phyloP scores from a whole-genome alignment of 164 flowering plant genomes.

The Tetrastigma voinierianum region DNA sequence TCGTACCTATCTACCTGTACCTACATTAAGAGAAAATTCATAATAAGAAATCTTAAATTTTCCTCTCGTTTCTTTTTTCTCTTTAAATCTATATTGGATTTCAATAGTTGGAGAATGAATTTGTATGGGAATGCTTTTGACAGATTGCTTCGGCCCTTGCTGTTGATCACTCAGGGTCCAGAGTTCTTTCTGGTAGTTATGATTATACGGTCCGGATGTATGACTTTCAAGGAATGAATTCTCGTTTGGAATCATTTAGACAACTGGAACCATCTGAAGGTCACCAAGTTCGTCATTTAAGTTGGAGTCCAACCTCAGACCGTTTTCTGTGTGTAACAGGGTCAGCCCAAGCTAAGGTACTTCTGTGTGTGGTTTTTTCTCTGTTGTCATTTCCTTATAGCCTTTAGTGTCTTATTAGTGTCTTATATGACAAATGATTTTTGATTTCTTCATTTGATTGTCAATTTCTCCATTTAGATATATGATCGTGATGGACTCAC shows the following conservation, averaged over 20 bases:
- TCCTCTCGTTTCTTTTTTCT: too few species aligned
- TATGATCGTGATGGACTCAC: slow-evolving; percentile 97
- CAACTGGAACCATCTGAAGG: slow-evolving; percentile 96
- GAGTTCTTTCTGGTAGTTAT: slow-evolving; percentile 95
- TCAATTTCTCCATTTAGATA: too few species aligned
- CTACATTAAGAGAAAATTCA: too few species aligned
- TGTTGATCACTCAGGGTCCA: slow-evolving; percentile 94
- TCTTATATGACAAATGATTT: not conserved
- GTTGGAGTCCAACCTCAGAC: slow-evolving; percentile 99
- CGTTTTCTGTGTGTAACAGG: slow-evolving; percentile 94
- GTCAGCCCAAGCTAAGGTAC: slow-evolving; percentile 97
- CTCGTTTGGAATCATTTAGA: slow-evolving; percentile 78
- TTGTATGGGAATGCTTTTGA: slow-evolving; percentile 16
- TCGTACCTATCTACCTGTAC: too few species aligned
- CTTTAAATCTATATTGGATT: too few species aligned
- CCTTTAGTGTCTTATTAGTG: not conserved
- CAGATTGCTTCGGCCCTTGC: slow-evolving; percentile 97
- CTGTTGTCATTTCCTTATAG: not conserved
- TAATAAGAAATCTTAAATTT: too few species aligned
- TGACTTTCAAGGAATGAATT: slow-evolving; percentile 99
- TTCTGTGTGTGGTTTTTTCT: not conserved
- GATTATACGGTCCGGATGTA: slow-evolving; percentile 94
- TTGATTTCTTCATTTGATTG: too few species aligned
- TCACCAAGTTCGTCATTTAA: slow-evolving; percentile 88
- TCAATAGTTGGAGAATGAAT: too few species aligned